Evolutionary conservation across 768 basidiomycete genomes (phyloP).

Genomic region (Coprinopsis cinerea): DNA sequence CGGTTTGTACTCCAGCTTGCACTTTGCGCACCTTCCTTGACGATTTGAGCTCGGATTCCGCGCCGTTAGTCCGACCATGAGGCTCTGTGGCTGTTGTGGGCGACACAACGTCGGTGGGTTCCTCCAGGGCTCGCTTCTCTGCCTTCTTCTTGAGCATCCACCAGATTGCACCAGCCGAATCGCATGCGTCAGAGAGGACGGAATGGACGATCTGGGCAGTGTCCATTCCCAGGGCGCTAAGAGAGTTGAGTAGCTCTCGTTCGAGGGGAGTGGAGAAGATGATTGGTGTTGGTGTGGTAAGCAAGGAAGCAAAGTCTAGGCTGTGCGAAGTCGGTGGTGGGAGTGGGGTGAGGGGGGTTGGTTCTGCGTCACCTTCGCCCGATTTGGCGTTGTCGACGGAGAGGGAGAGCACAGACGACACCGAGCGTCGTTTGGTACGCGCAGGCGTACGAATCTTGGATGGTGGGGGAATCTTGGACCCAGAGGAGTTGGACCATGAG

Average conservation of each 20-base stretch:
- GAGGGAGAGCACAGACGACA: constrained; percentile 70
- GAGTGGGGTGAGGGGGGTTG: constrained; percentile 29
- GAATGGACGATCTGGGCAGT: constrained; percentile 94
- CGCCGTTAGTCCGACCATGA: constrained; percentile 9
- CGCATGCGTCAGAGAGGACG: constrained; percentile 88
- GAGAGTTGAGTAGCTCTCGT: constrained; percentile 66
- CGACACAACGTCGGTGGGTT: constrained; percentile 17
- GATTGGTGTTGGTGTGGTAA: constrained; percentile 62
- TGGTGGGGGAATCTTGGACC: constrained; percentile 46
- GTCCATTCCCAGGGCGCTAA: constrained; percentile 81
- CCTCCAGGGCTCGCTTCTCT: constrained; percentile 47
- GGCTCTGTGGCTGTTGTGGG: constrained; percentile 16
- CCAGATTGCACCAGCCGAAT: constrained; percentile 87
- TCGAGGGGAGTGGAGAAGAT: constrained; percentile 87
- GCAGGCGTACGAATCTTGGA: constrained; percentile 83
- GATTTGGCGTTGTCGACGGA: constrained; percentile 45
- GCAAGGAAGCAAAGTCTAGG: constrained; percentile 55
- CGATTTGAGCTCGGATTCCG: constrained; percentile 8
- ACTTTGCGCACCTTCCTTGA: constrained; percentile 28
- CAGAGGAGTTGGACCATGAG: constrained; percentile 23
- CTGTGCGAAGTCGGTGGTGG: constrained; percentile 36
- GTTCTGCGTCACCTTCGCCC: constrained; percentile 35
- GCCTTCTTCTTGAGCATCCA: constrained; percentile 90
- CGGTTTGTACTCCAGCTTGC: constrained; percentile 43
- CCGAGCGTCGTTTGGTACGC: constrained; percentile 91